Conservation (phyloP, 306 rosid genomes). For the Echinosophora koreensis region DNA sequence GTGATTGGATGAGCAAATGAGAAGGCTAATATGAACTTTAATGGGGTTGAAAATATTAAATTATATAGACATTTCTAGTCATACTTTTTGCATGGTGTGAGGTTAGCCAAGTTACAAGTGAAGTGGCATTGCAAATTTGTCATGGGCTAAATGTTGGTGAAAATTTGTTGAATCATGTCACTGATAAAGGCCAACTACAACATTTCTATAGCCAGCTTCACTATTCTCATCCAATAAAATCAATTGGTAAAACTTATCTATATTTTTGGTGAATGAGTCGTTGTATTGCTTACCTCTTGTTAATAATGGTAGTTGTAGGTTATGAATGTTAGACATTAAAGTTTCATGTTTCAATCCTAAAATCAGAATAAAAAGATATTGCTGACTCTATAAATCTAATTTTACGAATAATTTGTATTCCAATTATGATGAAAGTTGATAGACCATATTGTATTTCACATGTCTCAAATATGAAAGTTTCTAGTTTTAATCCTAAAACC, state of each 20-base stretch:
- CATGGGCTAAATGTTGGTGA: slow-evolving; percentile 56
- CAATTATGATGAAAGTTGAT: neutral
- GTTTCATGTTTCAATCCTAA: slow-evolving; percentile 9
- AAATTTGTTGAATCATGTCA: slow-evolving; percentile 65
- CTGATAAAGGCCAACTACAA: slow-evolving; percentile 43
- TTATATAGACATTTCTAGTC: slow-evolving; percentile 38
- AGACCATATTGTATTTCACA: neutral
- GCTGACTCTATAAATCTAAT: neutral
- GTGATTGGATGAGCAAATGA: slow-evolving; percentile 21
- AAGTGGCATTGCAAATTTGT: slow-evolving; percentile 35
- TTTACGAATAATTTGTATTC: neutral
- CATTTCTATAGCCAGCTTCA: slow-evolving; percentile 27
- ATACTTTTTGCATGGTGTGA: slow-evolving; percentile 48
- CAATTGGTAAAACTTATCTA: neutral
- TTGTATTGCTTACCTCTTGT: neutral
- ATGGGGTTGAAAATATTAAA: slow-evolving; percentile 40
- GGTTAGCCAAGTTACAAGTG: slow-evolving; percentile 55
- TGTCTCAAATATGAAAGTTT: neutral
- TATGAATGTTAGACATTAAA: too few species aligned
- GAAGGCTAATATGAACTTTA: slow-evolving; percentile 10
- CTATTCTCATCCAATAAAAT: neutral
- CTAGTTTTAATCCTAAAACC: slow-evolving; percentile 17
- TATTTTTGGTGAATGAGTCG: slow-evolving; percentile 25
- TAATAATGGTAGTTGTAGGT: neutral
- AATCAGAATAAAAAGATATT: slow-evolving; percentile 8